Conservation (phyloP, 331 rosid genomes). For the Phaseolus coccineus region DNA sequence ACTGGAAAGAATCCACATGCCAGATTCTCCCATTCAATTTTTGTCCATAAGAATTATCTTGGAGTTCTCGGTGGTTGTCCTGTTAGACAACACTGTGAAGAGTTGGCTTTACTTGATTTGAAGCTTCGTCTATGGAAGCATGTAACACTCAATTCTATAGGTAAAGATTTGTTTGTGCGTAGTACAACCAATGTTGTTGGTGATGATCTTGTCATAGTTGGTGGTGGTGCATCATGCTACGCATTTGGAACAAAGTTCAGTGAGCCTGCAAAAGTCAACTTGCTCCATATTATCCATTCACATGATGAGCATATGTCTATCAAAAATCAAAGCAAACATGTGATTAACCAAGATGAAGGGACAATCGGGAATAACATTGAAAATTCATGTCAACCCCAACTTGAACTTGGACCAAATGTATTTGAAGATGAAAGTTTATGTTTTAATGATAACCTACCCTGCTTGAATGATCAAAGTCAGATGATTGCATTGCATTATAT, state of each 20-base stretch:
- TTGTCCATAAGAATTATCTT: slow-evolving; percentile 71
- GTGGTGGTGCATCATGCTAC: slow-evolving; percentile 96
- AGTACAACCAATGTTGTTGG: slow-evolving; percentile 75
- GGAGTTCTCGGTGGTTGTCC: slow-evolving; percentile 97
- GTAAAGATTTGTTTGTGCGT: slow-evolving; percentile 85
- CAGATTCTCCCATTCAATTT: slow-evolving; percentile 94
- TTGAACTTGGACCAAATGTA: slow-evolving; percentile 44
- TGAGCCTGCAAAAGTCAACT: slow-evolving; percentile 74
- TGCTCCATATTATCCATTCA: slow-evolving; percentile 54
- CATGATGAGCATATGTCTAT: slow-evolving; percentile 48
- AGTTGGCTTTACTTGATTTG: slow-evolving; percentile 85
- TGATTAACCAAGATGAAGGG: slow-evolving; percentile 46
- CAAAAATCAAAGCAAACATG: slow-evolving; percentile 40
- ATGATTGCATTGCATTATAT: slow-evolving; percentile 55
- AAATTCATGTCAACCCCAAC: slow-evolving; percentile 43
- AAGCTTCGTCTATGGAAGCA: slow-evolving; percentile 66
- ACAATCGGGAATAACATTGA: slow-evolving; percentile 36
- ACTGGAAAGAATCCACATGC: slow-evolving; percentile 81
- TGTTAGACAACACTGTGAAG: slow-evolving; percentile 73
- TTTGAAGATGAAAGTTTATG: slow-evolving; percentile 47
- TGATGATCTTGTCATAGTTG: slow-evolving; percentile 76
- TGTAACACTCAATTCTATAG: slow-evolving; percentile 66
- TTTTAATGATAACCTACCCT: slow-evolving; percentile 43
- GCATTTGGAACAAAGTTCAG: slow-evolving; percentile 98
- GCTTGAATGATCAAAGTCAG: slow-evolving; percentile 45